Evolutionary conservation across 2,329 filamentous ascomycete genomes (phyloP), one percentile per base, ranked within the genome.

Genomic region (Colletotrichum sp.): DNA sequence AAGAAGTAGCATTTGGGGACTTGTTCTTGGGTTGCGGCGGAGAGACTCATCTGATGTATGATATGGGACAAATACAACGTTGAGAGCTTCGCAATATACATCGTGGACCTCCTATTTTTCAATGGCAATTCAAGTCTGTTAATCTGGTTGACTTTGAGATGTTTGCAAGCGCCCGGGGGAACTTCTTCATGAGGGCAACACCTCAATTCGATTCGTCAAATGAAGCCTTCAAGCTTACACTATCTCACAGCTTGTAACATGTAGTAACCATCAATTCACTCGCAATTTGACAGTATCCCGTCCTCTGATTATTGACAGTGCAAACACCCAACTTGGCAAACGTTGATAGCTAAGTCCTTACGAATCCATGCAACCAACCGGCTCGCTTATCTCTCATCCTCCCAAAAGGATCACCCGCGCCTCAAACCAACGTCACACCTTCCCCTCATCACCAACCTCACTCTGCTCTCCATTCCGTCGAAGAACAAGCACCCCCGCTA

Each of bases 41-140:
- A 52, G 44, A 52, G 10, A 52, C 44, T 13, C 44, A 52, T 52
- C n/a, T 52, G 44, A 52, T 52, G 10, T 22, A 24, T 22, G n/a
- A 52, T 3, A 7, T 52, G n/a, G 6, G 44, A 4, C 12, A 13
- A 24, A 13, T 52, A 52, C 44, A 1, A 22, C n/a, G 10, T 22
- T 13, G 44, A 22, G 10, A 52, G 44, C 44, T 52, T 52, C n/a
- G n/a, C 44, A 2, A 0, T 13, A 22, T 6, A 52, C 6, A 52
- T 52, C n/a, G 44, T 10, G 0, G 6, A 5, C 44, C 0, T 52
- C n/a, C 3, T 32, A 4, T 32, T 22, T 48, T 0, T 22, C n/a
- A 13, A 13, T 22, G n/a, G 7, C 44, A 22, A 13, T 0, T 12
- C 18, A 10, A 44, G 3, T 44, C 0, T 2, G 1, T 12, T 12